Conservation (phyloP, 306 rosid genomes). For the Vigna angularis region DNA sequence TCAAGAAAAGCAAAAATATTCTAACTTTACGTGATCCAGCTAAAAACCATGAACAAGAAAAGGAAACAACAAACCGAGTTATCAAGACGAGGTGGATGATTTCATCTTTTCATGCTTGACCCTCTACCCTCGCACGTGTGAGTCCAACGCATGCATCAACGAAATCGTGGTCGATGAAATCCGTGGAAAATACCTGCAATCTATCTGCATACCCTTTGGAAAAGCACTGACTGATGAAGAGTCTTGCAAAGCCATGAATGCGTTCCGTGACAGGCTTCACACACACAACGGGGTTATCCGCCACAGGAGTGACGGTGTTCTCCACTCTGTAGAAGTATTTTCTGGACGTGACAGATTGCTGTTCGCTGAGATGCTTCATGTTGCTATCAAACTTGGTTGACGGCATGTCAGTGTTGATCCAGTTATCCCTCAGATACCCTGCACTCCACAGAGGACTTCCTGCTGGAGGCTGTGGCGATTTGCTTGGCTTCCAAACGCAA, state of each 20-base stretch:
- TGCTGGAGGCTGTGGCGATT: constrained; percentile 55
- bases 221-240: constrained; percentile 74
- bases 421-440: constrained; percentile 75
- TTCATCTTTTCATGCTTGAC: constrained; percentile 45
- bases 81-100: not conserved
- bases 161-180: constrained; percentile 81
- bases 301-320: constrained; percentile 83
- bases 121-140: constrained; percentile 76
- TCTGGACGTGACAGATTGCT: constrained; percentile 61
- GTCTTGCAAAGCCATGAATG: constrained; percentile 72
- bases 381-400: constrained; percentile 88
- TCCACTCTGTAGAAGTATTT: constrained; percentile 92
- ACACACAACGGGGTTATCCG: constrained; percentile 83
- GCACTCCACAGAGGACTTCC: constrained; percentile 72
- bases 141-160: constrained; percentile 85
- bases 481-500: constrained; percentile 93
- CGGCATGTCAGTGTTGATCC: constrained; percentile 93
- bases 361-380: constrained; percentile 73
- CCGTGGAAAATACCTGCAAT: constrained; percentile 77
- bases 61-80: not conserved
- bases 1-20: not conserved
- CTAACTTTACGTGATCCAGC: not conserved
- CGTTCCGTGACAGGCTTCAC: constrained; percentile 83
- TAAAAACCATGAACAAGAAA: not conserved
- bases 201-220: constrained; percentile 60